A percentile compares a stretch with the other conserved stretches of the same genome.
Evolutionary conservation across 371 early-diverging fungal species (phyloP).

Genomic region (Nematocida parisii): DNA sequence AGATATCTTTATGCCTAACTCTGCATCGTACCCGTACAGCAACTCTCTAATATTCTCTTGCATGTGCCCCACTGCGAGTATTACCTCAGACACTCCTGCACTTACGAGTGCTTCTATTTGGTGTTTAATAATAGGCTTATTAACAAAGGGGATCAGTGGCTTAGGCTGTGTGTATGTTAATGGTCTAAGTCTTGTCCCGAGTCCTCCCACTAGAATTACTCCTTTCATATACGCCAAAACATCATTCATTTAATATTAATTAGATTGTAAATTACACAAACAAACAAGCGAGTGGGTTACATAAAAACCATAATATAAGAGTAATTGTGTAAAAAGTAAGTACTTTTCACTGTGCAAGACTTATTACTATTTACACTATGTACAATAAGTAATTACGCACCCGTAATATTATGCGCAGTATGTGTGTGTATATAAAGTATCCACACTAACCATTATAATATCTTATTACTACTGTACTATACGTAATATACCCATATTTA

Average conservation of each 20-base stretch:
- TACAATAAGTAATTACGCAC: too few relatives aligned
- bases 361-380: too few relatives aligned
- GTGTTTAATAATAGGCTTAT: conserved; percentile 95
- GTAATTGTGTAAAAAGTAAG: too few relatives aligned
- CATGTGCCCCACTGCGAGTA: conserved; percentile 89
- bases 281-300: neutral
- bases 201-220: conserved; percentile 95
- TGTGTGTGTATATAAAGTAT: too few relatives aligned
- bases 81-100: conserved; percentile 91
- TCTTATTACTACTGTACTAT: too few relatives aligned
- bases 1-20: conserved; percentile 82
- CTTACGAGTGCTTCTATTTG: conserved; percentile 91
- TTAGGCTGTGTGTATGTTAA: conserved; percentile 93
- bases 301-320: too few relatives aligned
- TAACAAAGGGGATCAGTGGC: conserved; percentile 94
- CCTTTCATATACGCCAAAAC: conserved; percentile 73
- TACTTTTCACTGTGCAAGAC: too few relatives aligned
- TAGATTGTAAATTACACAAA: conserved; percentile 11
- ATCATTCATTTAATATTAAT: conserved; percentile 22
- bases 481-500: too few relatives aligned
- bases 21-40: conserved; percentile 75
- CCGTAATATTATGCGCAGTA: too few relatives aligned
- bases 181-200: conserved; percentile 94
- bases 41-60: conserved; percentile 80
- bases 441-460: too few relatives aligned